Evolutionary conservation across 805 yeast genomes (phyloP).

Genomic region (Torulaspora indica): DNA sequence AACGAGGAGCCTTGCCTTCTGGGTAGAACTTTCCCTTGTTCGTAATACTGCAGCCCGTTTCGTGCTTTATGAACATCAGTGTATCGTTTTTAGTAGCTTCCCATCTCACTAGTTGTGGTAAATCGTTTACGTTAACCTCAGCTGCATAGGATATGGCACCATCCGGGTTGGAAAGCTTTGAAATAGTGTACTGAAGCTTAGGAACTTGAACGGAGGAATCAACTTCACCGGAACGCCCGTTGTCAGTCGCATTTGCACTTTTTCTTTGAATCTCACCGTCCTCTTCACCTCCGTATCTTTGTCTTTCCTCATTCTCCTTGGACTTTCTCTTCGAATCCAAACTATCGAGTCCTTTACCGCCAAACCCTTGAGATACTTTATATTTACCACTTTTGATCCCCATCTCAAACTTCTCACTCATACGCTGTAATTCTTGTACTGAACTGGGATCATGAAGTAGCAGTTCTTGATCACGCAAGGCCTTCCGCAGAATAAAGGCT

Average conservation of each 20-base stretch:
- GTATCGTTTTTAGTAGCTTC: slow-evolving; percentile 64
- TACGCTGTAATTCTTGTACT: slow-evolving; percentile 36
- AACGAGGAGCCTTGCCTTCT: slow-evolving; percentile 49
- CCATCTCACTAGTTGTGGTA: slow-evolving; percentile 80
- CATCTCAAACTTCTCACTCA: slow-evolving; percentile 52
- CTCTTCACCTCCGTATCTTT: slow-evolving; percentile 14
- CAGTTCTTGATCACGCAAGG: slow-evolving; percentile 49
- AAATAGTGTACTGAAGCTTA: slow-evolving; percentile 47
- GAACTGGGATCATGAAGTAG: slow-evolving; percentile 38
- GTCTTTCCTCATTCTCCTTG: slow-evolving; percentile 20
- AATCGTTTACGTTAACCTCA: slow-evolving; percentile 71
- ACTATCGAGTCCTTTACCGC: slow-evolving; percentile 86
- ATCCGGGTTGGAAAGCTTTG: slow-evolving; percentile 52
- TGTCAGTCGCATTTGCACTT: slow-evolving; percentile 12
- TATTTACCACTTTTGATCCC: slow-evolving; percentile 66
- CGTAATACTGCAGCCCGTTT: slow-evolving; percentile 72
- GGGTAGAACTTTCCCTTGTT: slow-evolving; percentile 76
- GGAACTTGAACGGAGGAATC: slow-evolving; percentile 26
- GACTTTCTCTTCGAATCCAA: slow-evolving; percentile 48
- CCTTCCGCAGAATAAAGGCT: slow-evolving; percentile 51
- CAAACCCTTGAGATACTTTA: slow-evolving; percentile 71
- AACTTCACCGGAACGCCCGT: slow-evolving; percentile 14
- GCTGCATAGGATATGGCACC: slow-evolving; percentile 58
- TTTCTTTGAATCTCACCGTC: slow-evolving; percentile 12
- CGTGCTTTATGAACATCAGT: slow-evolving; percentile 58